Conservation (phyloP, 139 green algal species). For the Closterium sp. region DNA sequence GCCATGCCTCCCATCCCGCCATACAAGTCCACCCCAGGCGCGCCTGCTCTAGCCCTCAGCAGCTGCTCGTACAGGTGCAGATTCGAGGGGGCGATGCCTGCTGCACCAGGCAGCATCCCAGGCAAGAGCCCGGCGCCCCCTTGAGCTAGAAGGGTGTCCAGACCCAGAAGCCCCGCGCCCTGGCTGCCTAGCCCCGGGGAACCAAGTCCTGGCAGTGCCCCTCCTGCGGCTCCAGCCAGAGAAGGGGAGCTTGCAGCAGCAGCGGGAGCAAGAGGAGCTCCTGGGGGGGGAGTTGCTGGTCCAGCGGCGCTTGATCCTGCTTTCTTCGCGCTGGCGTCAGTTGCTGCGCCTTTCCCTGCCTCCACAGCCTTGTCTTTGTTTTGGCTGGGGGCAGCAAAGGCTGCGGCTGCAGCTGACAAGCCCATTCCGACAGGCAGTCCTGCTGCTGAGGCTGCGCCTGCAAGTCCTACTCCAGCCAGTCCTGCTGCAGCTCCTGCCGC, state of each 20-base stretch:
- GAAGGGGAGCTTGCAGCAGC: not conserved
- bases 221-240: not conserved
- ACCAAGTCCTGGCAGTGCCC: not conserved
- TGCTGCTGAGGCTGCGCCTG: slow-evolving; percentile 1
- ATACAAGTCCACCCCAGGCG: not conserved
- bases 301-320: not conserved
- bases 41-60: not conserved
- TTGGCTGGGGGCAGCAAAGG: not conserved
- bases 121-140: not conserved
- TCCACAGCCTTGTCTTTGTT: not conserved
- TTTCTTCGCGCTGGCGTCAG: not conserved
- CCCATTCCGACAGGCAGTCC: not conserved
- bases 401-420: not conserved
- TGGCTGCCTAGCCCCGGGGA: not conserved
- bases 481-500: slow-evolving; percentile 31
- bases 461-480: slow-evolving; percentile 14
- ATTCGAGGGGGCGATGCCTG: not conserved
- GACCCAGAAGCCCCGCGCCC: not conserved
- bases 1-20: not conserved
- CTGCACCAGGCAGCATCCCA: not conserved
- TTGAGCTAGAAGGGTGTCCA: not conserved
- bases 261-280: not conserved
- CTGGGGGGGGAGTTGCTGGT: not conserved
- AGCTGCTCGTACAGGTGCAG: slow-evolving; percentile 14
- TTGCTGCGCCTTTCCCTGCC: slow-evolving; percentile 1